These are phyloP conservation scores for Starmerella potacharoeniae DNA, from an alignment of 805 yeast species.

Conservation along the genomic window DNA sequence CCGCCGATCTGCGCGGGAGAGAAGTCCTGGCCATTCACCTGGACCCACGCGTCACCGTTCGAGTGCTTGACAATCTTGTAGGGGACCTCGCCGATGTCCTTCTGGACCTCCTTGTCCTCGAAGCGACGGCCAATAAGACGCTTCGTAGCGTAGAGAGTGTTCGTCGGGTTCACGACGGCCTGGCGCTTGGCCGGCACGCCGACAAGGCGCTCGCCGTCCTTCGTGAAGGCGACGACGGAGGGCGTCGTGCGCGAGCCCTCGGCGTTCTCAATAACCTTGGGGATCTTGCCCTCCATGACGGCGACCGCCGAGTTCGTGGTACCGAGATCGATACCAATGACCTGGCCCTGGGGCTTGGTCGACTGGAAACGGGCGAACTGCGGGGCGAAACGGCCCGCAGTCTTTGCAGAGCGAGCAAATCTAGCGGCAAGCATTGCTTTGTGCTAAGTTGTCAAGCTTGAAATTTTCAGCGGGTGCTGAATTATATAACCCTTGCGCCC, in stretches of 20 bases:
- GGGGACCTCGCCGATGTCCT: conserved; percentile 78
- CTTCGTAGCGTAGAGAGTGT: conserved; percentile 89
- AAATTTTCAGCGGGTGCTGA: conserved; percentile 1
- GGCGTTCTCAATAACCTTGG: conserved; percentile 66
- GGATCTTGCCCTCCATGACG: conserved; percentile 63
- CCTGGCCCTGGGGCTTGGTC: conserved; percentile 44
- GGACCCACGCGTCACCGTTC: conserved; percentile 95
- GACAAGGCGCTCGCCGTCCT: conserved; percentile 80
- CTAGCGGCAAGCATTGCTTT: conserved; percentile 31
- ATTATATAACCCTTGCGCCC: conserved; percentile 15
- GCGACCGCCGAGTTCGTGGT: conserved; percentile 89
- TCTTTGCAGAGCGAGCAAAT: conserved; percentile 30
- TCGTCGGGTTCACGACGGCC: conserved; percentile 87
- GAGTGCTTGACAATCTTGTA: conserved; percentile 80
- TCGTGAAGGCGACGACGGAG: conserved; percentile 87
- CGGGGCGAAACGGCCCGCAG: conserved; percentile 20
- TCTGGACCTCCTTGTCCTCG: conserved; percentile 80
- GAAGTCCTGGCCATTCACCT: conserved; percentile 75
- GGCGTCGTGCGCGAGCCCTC: conserved; percentile 80
- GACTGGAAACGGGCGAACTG: conserved; percentile 37
- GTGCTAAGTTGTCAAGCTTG: conserved; percentile 10
- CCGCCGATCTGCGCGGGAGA: conserved; percentile 97
- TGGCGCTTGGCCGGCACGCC: conserved; percentile 96
- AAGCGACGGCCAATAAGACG: conserved; percentile 89
- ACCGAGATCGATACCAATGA: conserved; percentile 78